phyloP scores from a whole-genome alignment of 2,329 filamentous ascomycete genomes.

The Aspergillus awamori region DNA sequence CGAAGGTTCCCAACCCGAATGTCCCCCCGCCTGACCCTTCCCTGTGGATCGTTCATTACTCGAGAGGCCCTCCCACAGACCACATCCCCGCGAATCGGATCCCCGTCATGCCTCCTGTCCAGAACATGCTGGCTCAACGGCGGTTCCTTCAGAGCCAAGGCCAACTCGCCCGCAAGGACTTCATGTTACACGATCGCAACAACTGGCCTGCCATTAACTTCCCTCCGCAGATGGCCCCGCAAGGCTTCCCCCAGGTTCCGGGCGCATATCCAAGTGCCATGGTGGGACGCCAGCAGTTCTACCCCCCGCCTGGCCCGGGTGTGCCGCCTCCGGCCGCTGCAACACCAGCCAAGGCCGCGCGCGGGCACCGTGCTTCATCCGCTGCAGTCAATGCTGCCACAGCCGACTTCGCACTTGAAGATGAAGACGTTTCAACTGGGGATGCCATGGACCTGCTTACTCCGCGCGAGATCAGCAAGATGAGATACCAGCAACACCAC shows the following conservation, averaged over 20 bases:
- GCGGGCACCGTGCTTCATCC: slow-evolving; percentile 49
- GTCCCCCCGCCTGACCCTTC: slow-evolving; percentile 74
- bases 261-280: slow-evolving; percentile 45
- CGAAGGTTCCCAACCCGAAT: slow-evolving; percentile 69
- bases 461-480: slow-evolving; percentile 83
- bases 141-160: slow-evolving; percentile 70
- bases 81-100: slow-evolving; percentile 68
- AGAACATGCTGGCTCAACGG: slow-evolving; percentile 51
- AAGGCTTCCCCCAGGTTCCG: slow-evolving; percentile 55
- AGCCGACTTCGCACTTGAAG: slow-evolving; percentile 65
- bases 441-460: slow-evolving; percentile 90
- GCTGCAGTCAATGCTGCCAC: slow-evolving; percentile 39
- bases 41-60: slow-evolving; percentile 91
- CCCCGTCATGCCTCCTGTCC: slow-evolving; percentile 46
- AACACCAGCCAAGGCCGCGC: slow-evolving; percentile 39
- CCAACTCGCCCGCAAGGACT: slow-evolving; percentile 85
- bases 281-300: slow-evolving; percentile 41
- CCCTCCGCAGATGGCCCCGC: slow-evolving; percentile 57
- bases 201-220: slow-evolving; percentile 88
- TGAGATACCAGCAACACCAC: slow-evolving; percentile 90
- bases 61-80: slow-evolving; percentile 72
- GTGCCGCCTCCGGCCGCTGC: slow-evolving; percentile 30
- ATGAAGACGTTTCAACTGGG: slow-evolving; percentile 83
- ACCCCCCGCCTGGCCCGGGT: slow-evolving; percentile 34
- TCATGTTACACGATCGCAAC: slow-evolving; percentile 85